Conservation (phyloP, 441 rosid genomes). For the Erodium texanum region DNA sequence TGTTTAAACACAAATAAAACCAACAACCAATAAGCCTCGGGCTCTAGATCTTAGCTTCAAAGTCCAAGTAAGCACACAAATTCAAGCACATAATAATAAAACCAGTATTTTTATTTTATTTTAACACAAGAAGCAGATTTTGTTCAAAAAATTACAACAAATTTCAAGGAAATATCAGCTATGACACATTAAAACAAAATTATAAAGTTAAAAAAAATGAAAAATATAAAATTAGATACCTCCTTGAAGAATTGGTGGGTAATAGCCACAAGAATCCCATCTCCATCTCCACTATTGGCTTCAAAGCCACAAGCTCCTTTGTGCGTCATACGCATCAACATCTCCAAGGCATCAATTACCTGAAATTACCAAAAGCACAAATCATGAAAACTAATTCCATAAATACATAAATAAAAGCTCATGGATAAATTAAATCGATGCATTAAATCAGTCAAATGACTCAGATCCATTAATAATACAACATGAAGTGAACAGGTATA, state of each 20-base stretch:
- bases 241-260: slow-evolving; percentile 77
- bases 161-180: not conserved
- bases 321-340: slow-evolving; percentile 95
- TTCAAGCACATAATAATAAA: not conserved
- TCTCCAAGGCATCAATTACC: slow-evolving; percentile 93
- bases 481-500: not conserved
- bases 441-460: not conserved
- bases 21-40: slow-evolving; percentile 3
- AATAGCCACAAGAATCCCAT: slow-evolving; percentile 93
- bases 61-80: not conserved
- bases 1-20: slow-evolving; percentile 19
- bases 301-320: slow-evolving; percentile 99
- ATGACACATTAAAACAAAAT: not conserved
- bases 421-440: too few relatives aligned
- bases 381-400: not conserved
- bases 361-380: slow-evolving; percentile 16
- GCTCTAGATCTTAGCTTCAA: not conserved
- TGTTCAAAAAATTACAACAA: not conserved
- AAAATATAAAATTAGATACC: slow-evolving; percentile 27
- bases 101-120: not conserved
- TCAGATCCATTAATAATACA: not conserved
- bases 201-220: not conserved
- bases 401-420: not conserved
- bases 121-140: too few relatives aligned
- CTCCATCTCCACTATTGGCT: slow-evolving; percentile 96